These are phyloP conservation scores for Candida vaughaniae DNA, from an alignment of 805 yeast genomes.

Conservation along the genomic window DNA sequence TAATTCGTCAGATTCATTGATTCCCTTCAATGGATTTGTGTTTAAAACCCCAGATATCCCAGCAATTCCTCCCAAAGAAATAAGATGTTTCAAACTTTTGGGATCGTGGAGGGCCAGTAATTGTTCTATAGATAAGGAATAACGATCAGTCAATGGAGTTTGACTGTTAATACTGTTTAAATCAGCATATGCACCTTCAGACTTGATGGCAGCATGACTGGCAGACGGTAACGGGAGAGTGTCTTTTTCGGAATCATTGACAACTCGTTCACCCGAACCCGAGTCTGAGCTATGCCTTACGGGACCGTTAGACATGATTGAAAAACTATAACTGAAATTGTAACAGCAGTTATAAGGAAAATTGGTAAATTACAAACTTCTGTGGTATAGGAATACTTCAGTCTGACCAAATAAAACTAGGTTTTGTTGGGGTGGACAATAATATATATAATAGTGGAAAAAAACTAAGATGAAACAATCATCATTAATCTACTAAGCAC, in stretches of 20 bases:
- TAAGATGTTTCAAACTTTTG: constrained; percentile 48
- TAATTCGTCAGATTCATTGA: constrained; percentile 32
- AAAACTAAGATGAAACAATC: no score
- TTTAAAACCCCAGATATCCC: constrained; percentile 28
- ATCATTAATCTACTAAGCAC: no score
- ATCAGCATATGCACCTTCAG: background rate
- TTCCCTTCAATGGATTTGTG: constrained; percentile 42
- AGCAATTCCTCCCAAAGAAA: constrained; percentile 47
- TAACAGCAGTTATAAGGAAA: no score
- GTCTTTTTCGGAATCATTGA: background rate
- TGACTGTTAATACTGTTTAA: constrained; percentile 11
- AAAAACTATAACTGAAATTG: no score
- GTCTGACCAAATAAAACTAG: no score
- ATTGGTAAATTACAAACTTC: no score
- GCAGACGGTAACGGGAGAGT: background rate
- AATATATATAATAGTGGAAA: no score
- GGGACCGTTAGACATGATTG: no score
- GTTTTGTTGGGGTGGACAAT: no score
- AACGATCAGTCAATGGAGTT: constrained; percentile 17
- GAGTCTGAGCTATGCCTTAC: no score
- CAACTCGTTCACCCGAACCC: background rate
- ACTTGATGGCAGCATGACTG: background rate
- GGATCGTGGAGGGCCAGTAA: constrained; percentile 60
- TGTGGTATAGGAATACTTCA: no score
- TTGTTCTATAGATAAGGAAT: constrained; percentile 20